Evolutionary conservation across 2,329 filamentous ascomycete genomes (phyloP).

Genomic region (Phyllosticta ampelicida): DNA sequence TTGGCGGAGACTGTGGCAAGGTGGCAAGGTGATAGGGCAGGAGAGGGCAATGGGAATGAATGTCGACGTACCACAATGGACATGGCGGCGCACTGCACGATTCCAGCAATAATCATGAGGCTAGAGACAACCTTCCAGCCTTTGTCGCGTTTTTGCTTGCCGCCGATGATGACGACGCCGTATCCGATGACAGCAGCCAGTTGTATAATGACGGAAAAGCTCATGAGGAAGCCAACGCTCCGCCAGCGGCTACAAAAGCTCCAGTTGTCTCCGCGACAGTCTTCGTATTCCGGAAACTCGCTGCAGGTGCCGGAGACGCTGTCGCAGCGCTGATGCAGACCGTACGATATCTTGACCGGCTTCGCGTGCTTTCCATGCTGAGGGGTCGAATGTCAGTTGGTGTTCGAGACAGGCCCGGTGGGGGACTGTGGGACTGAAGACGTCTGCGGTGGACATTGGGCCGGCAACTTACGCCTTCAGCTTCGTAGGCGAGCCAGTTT

Average conservation of each 20-base stretch:
- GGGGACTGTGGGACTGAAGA: no score
- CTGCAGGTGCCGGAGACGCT: conserved; percentile 53
- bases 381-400: background rate
- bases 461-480: conserved; percentile 1
- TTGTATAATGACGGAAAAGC: conserved; percentile 71
- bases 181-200: conserved; percentile 73
- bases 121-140: conserved; percentile 70
- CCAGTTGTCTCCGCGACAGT: conserved; percentile 55
- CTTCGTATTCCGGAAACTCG: conserved; percentile 55
- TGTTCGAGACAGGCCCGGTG: background rate
- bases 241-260: conserved; percentile 91
- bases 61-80: conserved; percentile 62
- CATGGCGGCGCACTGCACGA: conserved; percentile 67
- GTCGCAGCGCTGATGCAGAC: conserved; percentile 73
- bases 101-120: conserved; percentile 53
- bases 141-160: conserved; percentile 65
- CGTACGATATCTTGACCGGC: conserved; percentile 40
- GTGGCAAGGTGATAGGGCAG: background rate
- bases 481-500: conserved; percentile 54
- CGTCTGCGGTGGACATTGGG: background rate
- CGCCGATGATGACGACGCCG: conserved; percentile 63
- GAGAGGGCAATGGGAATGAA: background rate
- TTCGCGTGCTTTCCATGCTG: conserved; percentile 25
- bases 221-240: conserved; percentile 77
- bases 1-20: background rate